Evolutionary conservation across 2,329 filamentous ascomycete genomes (phyloP).

Genomic region (Tolypocladium tundrense): DNA sequence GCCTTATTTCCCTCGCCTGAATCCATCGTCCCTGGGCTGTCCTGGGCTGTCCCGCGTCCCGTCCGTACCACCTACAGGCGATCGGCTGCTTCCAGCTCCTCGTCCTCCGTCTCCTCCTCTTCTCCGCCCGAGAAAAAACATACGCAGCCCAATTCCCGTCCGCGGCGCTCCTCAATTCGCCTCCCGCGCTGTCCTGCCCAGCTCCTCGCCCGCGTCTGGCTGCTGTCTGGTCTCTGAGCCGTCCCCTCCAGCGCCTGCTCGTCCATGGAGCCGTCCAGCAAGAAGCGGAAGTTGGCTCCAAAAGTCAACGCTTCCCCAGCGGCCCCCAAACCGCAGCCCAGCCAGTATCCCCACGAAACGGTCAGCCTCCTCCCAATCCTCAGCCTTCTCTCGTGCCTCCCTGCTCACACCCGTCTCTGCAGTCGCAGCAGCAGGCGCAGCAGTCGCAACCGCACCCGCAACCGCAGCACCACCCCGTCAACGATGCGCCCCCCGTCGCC

Average conservation of each 20-base stretch:
- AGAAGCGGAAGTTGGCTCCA: constrained; percentile 33
- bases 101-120: background rate
- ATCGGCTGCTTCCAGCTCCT: background rate
- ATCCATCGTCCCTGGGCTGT: background rate
- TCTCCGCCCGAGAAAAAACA: background rate
- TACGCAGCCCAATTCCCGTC: background rate
- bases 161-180: background rate
- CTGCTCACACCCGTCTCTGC: background rate
- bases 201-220: background rate
- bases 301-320: constrained; percentile 23
- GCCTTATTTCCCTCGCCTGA: constrained; percentile 16
- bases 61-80: background rate
- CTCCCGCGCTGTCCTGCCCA: background rate
- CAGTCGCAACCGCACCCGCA: constrained; percentile 2
- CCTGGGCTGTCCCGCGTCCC: background rate
- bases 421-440: constrained; percentile 1
- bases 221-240: constrained; percentile 1
- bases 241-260: constrained; percentile 7
- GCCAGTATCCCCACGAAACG: constrained; percentile 23
- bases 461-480: constrained; percentile 23
- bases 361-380: constrained; percentile 17
- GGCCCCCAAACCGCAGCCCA: constrained; percentile 18
- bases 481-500: constrained; percentile 28
- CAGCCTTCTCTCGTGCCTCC: background rate
- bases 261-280: constrained; percentile 32